Percentiles rank a stretch among this genome's conserved stretches.
Conservation (phyloP, 2,329 filamentous ascomycete genomes). For the Fusarium concolor region DNA sequence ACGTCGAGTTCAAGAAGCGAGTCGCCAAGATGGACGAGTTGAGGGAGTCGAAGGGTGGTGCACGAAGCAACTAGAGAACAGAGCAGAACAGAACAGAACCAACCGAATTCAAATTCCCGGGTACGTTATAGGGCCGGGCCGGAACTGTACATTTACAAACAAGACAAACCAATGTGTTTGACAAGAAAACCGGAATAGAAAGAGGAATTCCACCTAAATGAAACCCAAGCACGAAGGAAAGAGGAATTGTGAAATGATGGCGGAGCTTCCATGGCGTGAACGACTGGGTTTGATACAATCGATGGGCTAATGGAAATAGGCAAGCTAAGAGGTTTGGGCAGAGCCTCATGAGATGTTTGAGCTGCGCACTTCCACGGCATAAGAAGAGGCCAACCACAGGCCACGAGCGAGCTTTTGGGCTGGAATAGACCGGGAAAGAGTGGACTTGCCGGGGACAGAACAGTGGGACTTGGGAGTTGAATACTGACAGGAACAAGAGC, state of each 20-base stretch:
- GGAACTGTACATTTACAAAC: constrained; percentile 50
- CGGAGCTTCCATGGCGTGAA: constrained; percentile 37
- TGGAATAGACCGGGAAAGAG: constrained; percentile 37
- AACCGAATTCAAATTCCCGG: constrained; percentile 15
- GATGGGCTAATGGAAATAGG: constrained; percentile 44
- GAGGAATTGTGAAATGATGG: constrained; percentile 27
- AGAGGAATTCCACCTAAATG: constrained; percentile 37
- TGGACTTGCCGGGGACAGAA: constrained; percentile 30
- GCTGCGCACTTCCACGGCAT: constrained; percentile 33
- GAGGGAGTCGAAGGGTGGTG: constrained; percentile 83
- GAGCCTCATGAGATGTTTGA: constrained; percentile 42
- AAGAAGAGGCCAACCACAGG: constrained; percentile 25
- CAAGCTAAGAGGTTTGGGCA: constrained; percentile 33
- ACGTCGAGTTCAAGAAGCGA: constrained; percentile 97
- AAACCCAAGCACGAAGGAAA: constrained; percentile 19
- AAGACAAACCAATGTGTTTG: constrained; percentile 37
- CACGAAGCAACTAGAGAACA: constrained; percentile 79
- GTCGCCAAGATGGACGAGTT: constrained; percentile 99
- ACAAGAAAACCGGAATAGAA: constrained; percentile 45
- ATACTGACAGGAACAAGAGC: constrained; percentile 21
- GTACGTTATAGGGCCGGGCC: constrained; percentile 37
- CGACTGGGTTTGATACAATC: constrained; percentile 30
- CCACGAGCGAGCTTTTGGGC: constrained; percentile 17
- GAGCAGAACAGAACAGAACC: too few relatives aligned
- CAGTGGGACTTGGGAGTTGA: constrained; percentile 33